A percentile compares a stretch with the other conserved stretches of the same genome.
Conservation (phyloP, 2,329 filamentous ascomycete genomes). For the Periconia sp. region DNA sequence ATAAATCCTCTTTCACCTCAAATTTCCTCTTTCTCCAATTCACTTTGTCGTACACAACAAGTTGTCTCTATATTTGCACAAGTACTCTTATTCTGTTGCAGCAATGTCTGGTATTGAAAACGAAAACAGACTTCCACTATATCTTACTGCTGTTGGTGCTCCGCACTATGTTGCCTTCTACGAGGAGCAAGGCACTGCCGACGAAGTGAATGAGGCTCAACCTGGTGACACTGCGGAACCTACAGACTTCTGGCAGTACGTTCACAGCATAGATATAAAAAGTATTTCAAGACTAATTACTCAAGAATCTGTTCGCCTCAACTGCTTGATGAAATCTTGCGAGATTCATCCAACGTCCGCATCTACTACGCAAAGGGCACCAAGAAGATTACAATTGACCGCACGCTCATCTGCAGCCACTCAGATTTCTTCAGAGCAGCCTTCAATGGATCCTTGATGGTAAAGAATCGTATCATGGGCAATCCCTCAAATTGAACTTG, state of each 20-base stretch:
- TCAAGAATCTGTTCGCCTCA: background rate
- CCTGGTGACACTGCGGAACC: background rate
- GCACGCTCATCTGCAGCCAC: conserved; percentile 10
- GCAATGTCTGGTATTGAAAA: too few relatives aligned
- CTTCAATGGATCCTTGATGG: background rate
- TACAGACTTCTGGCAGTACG: background rate
- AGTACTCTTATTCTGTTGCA: too few relatives aligned
- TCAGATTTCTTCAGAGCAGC: background rate
- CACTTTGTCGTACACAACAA: too few relatives aligned
- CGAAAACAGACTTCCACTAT: too few relatives aligned
- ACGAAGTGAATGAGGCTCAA: background rate
- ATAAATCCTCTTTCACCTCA: background rate
- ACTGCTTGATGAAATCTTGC: background rate
- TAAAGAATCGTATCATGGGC: background rate
- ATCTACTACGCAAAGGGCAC: conserved; percentile 1
- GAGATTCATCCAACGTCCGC: background rate
- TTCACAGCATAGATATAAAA: background rate
- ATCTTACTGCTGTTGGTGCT: too few relatives aligned
- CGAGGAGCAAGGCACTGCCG: background rate
- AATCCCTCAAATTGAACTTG: background rate
- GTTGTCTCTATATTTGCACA: too few relatives aligned
- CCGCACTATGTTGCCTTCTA: background rate
- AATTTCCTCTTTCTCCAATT: background rate
- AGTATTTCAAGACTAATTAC: background rate
- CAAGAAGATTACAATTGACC: background rate